Base-by-base conservation (phyloP, 2,329 filamentous ascomycete genomes). In the Laburnicola sp. region DNA sequence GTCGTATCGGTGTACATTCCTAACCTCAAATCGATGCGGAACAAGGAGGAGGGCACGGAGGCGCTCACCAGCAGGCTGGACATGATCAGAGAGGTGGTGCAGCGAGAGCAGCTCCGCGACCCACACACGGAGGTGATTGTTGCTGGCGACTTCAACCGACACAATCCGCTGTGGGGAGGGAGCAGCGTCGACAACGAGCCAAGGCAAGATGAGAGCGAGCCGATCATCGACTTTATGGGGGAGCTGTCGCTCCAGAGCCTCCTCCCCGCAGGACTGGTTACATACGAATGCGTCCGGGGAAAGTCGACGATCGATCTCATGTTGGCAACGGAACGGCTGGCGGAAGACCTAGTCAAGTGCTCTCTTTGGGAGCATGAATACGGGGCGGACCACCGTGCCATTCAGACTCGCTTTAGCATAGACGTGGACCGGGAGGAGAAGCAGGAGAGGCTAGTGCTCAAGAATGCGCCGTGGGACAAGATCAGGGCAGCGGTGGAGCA, bases 391-490 rank as follows among this genome's bases (percentile, higher is more conserved):
- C 50, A 58, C 38, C 39, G 44, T 31, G 48, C 48, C 10, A 58
- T 58, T 28, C n/a, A 43, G 31, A 58, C 51, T 5, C n/a, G 35
- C 54, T 54, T 57, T 27, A 21, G 42, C 30, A 54, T 52, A 6
- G 45, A 45, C n/a, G 36, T 54, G 31, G 46, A 48, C 23, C n/a
- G 32, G 44, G 10, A 45, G 37, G 49, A 53, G 46, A 32, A 31
- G 28, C 39, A 51, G 38, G 52, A 55, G 50, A 45, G 55, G 38
- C 53, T 55, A 36, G 38, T 58, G 34, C 36, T 58, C 32, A 58
- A 56, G 53, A 56, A 56, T 42, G 53, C 56, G 35, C 53, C 44
- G 45, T 59, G 53, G 53, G 48, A 56, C 39, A 52, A 50, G 46
- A 56, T 54, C 37, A 56, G 48, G 38, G 44, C 36, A 34, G 40